Base-by-base conservation (phyloP, 2,329 filamentous ascomycete species). In the Aspergillus tanneri region DNA sequence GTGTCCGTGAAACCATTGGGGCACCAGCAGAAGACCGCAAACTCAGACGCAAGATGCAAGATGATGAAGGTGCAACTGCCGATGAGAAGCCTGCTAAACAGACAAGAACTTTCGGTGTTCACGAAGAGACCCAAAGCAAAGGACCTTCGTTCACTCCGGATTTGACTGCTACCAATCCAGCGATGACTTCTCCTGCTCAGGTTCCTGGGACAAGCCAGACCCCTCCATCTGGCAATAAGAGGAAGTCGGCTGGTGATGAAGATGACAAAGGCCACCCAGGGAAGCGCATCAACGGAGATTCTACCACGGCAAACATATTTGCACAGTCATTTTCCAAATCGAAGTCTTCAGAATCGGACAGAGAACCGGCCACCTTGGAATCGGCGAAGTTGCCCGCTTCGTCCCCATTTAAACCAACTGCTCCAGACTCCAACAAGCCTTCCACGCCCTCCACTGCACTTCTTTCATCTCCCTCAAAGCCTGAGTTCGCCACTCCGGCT, bases 1-100 rank as follows among this genome's bases (percentile, higher is more conserved):
- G 63, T 36, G 59, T 68, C 43, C 69, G 72, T 36, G 64, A 67
- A 14, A 61, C 63, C 2, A 62, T 74, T 38, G 69, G 68, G 23
- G 58, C 58, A 12, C 68, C 70, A 4, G 46, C 71, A 40, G 65
- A 59, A 4, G 46, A 34, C 1, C 49, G 51, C 18, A 54, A 53
- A 30, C 30, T 47, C 14, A 65, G 69, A 51, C 63, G 65, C 35
- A 68, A 68, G 53, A 45, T 50, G 14, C 21, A 36, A 8, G 54
- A 54, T 30, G 60, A 58, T 21, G 50, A 55, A 18, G 53, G 52
- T 32, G 46, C 52, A 35, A 12, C 43, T 30, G 49, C 47, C 6
- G 48, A 59, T 12, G 49, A 27, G 10, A 40, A 43, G 12, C 18
- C 50, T 12, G 39, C 49, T 14, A 67, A 64, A 46, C 66, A 68